Evolutionary conservation across 441 rosid species (phyloP), one percentile per base, ranked within the genome.

Genomic region (Populus hybrid): DNA sequence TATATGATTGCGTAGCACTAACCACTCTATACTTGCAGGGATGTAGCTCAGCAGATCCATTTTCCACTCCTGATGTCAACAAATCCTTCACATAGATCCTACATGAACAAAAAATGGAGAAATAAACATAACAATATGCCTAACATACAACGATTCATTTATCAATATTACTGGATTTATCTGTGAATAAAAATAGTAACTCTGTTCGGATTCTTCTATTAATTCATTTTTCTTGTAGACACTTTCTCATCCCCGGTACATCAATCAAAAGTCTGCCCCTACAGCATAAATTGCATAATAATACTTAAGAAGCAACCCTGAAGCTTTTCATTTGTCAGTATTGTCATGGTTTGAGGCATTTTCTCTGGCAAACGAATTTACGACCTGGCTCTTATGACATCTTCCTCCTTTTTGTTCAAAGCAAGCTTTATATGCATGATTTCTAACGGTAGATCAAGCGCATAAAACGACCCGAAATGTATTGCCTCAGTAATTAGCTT

Each of bases 41-140:
- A 36, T 80, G 89, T 26, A 89, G 75, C 83, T 93, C 88, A 0
- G 92, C 83, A 33, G 24, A 85, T 74, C 98, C 98, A 23, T 89
- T 88, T 76, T 92, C 94, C 28, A 82, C 90, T 68, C 98, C 99
- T 36, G 76, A 72, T 10, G 87, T 87, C 85, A 95, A 75, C 40
- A 93, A 78, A 82, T 93, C 96, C 86, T 89, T 86, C 79, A 93
- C 88, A 77, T 87, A 82, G 9, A 93, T 88, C 74, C 98, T 93
- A 69, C 80, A 71, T 61, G 65, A 9, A 18, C 26, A 0, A 28
- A 9, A 68, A 35, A 69, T 10, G 16, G 42, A 69, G n/a, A 35
- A 9, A 4, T n/a, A 21, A 36, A 68, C 42, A 68, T 7, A 28
- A 68, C 6, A 28, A 20, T 12, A 68, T 68, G 21, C 33, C 7